Base-by-base conservation (phyloP, 192 early-diverging fungal species). In the Entomortierella lignicola region DNA sequence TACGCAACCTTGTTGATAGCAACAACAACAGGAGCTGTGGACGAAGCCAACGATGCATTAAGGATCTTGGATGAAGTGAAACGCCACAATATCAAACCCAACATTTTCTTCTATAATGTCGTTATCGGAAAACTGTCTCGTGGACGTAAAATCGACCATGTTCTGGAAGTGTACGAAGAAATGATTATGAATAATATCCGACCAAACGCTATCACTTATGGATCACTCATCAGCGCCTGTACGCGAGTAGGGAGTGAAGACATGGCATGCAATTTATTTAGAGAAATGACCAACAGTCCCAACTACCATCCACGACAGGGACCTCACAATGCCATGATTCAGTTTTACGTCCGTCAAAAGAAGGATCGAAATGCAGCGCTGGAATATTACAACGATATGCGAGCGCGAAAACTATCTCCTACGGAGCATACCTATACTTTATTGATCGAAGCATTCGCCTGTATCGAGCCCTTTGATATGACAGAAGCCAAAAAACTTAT, bases 301-400 rank as follows among this genome's bases (percentile, higher is more conserved):
- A 68, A 64, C 27, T 87, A 84, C 66, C 81, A 86, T 51, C 85
- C 85, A 4, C 82, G 86, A 18, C 77, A 86, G 20, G 86, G 81
- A 26, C 85, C 85, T 0, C 87, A 84, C 44, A 89, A 89, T 63
- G 70, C 84, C 58, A 88, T 89, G 86, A 89, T 89, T 23, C 88
- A 89, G 65, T 89, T 88, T 48, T 88, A 89, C 65, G 84, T 85
- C 5, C 85, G 86, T 17, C 85, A 89, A 47, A 75, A 85, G 48
- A 83, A 69, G 31, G 70, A 85, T 62, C 87, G 88, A 23, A 60
- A 73, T 18, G 80, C 72, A 1, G 86, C 81, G 11, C 59, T 89
- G 26, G 64, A 82, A 18, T 89, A 84, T 67, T 89, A 84, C 64
- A 69, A 71, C 1, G 71, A 84, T 47, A 80, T 85, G 61, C 57